Percentiles rank a stretch among this genome's conserved stretches.
Conservation (phyloP, 192 early-diverging fungal species). For the Hyaloraphidium curvatum region DNA sequence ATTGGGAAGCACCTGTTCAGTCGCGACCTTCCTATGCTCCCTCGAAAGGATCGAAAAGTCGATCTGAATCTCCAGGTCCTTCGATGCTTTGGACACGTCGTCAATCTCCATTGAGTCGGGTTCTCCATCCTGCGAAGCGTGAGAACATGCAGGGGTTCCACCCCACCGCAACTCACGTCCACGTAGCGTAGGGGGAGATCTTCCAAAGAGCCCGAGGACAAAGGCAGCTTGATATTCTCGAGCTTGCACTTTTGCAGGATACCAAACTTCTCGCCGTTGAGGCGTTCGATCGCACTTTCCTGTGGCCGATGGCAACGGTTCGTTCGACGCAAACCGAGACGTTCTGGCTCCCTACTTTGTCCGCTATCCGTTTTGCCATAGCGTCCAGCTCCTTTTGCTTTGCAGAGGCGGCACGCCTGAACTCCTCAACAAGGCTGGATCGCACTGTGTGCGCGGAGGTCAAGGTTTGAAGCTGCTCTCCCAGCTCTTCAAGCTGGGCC, state of each 20-base stretch:
- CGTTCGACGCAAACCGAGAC: too few species aligned
- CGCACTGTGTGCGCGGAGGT: too few species aligned
- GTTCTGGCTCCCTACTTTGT: not conserved
- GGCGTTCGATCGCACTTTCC: constrained; percentile 60
- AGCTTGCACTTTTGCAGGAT: constrained; percentile 80
- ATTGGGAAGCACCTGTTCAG: constrained; percentile 8
- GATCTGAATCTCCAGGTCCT: constrained; percentile 7
- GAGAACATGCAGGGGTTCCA: not conserved
- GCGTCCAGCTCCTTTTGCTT: not conserved
- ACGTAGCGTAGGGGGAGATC: constrained; percentile 54
- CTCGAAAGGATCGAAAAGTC: constrained; percentile 5
- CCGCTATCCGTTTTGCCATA: not conserved
- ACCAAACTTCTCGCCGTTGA: constrained; percentile 48
- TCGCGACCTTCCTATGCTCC: constrained; percentile 3
- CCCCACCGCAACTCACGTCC: constrained; percentile 16
- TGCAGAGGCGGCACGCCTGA: not conserved
- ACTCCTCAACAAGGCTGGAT: too few species aligned
- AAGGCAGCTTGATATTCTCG: constrained; percentile 79
- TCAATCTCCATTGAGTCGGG: constrained; percentile 15
- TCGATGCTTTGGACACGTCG: constrained; percentile 2
- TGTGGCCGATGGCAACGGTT: too few species aligned
- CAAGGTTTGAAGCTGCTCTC: constrained; percentile 1
- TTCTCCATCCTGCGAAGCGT: not conserved
- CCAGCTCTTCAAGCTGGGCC: constrained; percentile 13
- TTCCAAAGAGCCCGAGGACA: constrained; percentile 49